These are phyloP conservation scores for Geosmithia morbida DNA, from an alignment of 2,329 filamentous ascomycete species.

Conservation along the genomic window DNA sequence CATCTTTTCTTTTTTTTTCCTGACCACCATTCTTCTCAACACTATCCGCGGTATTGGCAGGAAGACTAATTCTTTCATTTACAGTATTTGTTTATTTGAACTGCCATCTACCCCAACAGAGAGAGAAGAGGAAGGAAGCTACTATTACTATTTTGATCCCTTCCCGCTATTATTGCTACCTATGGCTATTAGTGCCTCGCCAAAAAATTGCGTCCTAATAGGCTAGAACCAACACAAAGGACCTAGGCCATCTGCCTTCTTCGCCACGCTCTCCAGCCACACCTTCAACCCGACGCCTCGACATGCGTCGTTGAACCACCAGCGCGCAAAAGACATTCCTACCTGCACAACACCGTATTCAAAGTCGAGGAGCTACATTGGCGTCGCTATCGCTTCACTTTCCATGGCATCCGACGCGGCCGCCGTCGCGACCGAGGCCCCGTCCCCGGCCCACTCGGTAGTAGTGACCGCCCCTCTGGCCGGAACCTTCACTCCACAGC, in stretches of 20 bases:
- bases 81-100: neutral
- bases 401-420: constrained; percentile 40
- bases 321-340: neutral
- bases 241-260: constrained; percentile 13
- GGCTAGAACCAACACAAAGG: neutral
- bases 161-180: neutral
- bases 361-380: neutral
- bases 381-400: constrained; percentile 2
- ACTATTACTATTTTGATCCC: too few species aligned
- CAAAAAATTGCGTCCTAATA: neutral
- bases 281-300: constrained; percentile 18
- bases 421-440: constrained; percentile 35
- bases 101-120: neutral
- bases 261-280: constrained; percentile 30
- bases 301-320: constrained; percentile 17
- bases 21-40: neutral
- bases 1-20: neutral
- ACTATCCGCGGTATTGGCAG: neutral
- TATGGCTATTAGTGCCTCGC: neutral
- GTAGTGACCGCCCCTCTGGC: constrained; percentile 12
- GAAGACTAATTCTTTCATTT: neutral
- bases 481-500: constrained; percentile 18
- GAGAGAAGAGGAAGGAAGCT: too few species aligned
- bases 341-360: constrained; percentile 1
- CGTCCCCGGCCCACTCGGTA: constrained; percentile 19